Conservation (phyloP, 345 rosid species). For the Bruguiera parviflora region DNA sequence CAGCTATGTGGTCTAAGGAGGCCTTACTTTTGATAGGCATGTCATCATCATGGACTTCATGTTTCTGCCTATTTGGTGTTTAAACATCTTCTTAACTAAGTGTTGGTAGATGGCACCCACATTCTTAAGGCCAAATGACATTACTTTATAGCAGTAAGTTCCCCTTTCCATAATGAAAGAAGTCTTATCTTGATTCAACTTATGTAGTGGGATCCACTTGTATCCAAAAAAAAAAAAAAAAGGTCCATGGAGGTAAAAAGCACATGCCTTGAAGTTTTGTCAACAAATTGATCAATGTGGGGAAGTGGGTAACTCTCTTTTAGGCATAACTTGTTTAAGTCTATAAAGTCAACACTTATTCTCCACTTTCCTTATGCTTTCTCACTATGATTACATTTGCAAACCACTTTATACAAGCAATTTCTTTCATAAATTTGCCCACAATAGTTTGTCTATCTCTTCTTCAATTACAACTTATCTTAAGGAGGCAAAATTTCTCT, state of each 20-base stretch:
- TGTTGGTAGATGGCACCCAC: neutral
- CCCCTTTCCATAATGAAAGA: too few relatives aligned
- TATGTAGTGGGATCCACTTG: too few relatives aligned
- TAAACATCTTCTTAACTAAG: neutral
- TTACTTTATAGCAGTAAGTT: neutral
- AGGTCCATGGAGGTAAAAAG: neutral
- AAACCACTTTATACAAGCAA: neutral
- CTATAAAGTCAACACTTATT: neutral
- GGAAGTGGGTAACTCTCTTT: neutral
- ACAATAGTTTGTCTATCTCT: too few relatives aligned
- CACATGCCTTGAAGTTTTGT: neutral
- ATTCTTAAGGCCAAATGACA: neutral
- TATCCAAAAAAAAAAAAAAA: too few relatives aligned
- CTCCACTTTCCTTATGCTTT: neutral
- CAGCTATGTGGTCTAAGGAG: neutral
- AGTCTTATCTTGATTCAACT: neutral
- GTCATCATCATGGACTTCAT: neutral
- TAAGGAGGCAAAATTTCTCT: too few relatives aligned
- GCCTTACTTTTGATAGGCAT: neutral
- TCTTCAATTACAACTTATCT: too few relatives aligned
- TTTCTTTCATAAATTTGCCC: neutral
- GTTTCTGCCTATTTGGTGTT: neutral
- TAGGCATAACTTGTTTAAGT: neutral
- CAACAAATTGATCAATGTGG: neutral
- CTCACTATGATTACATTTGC: neutral